These are phyloP conservation scores for Tritrichomonas musculus DNA, from an alignment of 208 protist genomes.

Conservation along the genomic window DNA sequence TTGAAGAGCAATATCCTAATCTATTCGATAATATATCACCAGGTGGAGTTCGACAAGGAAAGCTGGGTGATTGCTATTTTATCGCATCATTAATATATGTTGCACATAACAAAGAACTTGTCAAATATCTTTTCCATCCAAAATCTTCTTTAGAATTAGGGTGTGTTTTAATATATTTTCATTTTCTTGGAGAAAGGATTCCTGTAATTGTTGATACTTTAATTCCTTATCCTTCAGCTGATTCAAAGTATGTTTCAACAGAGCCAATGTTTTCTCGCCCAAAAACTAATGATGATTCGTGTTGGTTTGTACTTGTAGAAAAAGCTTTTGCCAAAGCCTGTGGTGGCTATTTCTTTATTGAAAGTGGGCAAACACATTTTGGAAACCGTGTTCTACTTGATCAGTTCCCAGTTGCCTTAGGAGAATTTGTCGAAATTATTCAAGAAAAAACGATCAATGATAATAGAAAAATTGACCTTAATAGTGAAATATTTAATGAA, in stretches of 20 bases:
- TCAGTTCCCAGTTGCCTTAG: no score
- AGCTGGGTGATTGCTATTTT: not conserved
- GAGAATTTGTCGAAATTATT: no score
- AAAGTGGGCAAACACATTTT: no score
- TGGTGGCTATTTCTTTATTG: not conserved
- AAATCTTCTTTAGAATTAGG: not conserved
- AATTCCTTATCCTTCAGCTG: not conserved
- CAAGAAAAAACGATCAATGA: no score
- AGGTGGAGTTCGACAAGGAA: not conserved
- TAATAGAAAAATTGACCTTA: no score
- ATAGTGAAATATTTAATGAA: no score
- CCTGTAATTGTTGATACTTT: not conserved
- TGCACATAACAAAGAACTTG: not conserved
- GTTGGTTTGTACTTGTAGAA: not conserved
- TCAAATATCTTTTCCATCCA: not conserved
- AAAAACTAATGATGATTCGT: not conserved
- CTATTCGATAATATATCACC: not conserved
- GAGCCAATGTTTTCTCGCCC: not conserved
- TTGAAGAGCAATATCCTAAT: not conserved
- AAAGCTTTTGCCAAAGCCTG: not conserved
- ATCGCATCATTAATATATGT: not conserved
- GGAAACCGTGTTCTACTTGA: no score
- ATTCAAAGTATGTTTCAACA: not conserved
- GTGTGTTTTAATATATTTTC: not conserved
- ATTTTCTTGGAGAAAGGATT: not conserved